Evolutionary conservation across 768 basidiomycete genomes (phyloP), one percentile per base, ranked within the genome.

Genomic region (Tricholomella constricta): DNA sequence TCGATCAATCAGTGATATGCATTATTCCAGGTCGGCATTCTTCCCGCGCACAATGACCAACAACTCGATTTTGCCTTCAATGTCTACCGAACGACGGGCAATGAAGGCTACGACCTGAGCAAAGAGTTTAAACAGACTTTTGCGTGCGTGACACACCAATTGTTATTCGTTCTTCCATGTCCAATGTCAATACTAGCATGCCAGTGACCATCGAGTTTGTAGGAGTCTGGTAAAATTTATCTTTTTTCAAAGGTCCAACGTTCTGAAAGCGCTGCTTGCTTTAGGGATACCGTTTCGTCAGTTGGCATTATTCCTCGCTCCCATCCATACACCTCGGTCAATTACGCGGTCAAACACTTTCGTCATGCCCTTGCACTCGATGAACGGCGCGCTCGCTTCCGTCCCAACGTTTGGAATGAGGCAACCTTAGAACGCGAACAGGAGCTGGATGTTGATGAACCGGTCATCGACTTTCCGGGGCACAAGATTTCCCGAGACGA

Each of bases 11-110:
- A 22, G n/a, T 25, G 12, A 12, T 11, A 17, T 8, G 3, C 14
- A n/a, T n/a, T 49, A 10, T 27, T 22, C 31, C 20, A 69, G 65
- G 61, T 72, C 14, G 70, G 70, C 2, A 55, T 72, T 11, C 62
- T 72, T 6, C 68, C 69, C 0, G 53, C 62, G 2, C 61, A 62
- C 44, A 72, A 72, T 26, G 59, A 65, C 35, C 63, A 70, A 42
- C 70, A 72, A 26, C 57, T 72, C 8, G 68, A 69, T 23, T 72
- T 72, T 25, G 70, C 69, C 11, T 72, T 70, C 54, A 60, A 64
- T n/a, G 63, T 72, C 50, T 72, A 68, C 50, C 65, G 65, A 29
- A 58, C 56, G 6, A 60, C 62, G 0, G 69, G 65, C 19, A 56
- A 67, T 6, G 41, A 54, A 17, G 70, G 70, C 6, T 64, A 65